Conservation (phyloP, 345 rosid genomes). For the Populus deltoides region DNA sequence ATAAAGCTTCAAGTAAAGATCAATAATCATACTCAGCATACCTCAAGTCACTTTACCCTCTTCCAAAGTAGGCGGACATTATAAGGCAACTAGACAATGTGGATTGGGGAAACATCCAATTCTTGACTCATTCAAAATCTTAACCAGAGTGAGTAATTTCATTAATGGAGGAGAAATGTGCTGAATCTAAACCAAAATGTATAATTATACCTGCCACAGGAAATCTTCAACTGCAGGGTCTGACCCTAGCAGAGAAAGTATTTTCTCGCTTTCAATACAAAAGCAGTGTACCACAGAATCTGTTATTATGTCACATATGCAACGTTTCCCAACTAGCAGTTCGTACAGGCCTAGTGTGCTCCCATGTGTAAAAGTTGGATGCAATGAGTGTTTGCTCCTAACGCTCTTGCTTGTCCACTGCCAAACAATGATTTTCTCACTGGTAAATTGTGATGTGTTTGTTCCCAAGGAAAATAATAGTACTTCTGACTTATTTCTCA, state of each 20-base stretch:
- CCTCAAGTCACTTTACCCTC: not conserved
- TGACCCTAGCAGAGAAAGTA: conserved; percentile 52
- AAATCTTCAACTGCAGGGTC: conserved; percentile 69
- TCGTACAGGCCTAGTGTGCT: conserved; percentile 91
- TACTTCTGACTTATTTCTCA: not conserved
- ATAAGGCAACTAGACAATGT: not conserved
- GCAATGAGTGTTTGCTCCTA: conserved; percentile 68
- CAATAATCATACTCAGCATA: not conserved
- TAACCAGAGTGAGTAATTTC: not conserved
- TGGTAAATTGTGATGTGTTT: not conserved
- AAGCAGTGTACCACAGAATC: conserved; percentile 80
- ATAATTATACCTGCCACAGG: conserved; percentile 75
- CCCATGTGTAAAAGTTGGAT: conserved; percentile 88
- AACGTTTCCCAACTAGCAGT: conserved; percentile 71
- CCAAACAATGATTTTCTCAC: conserved; percentile 20
- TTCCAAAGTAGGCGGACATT: not conserved
- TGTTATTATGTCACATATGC: conserved; percentile 68
- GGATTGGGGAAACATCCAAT: not conserved
- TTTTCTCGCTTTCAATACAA: conserved; percentile 56
- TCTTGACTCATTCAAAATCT: not conserved
- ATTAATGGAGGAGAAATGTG: not conserved
- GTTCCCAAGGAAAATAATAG: not conserved
- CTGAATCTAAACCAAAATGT: not conserved
- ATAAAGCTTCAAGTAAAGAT: not conserved
- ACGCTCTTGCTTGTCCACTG: conserved; percentile 82